Evolutionary conservation across 2,329 filamentous ascomycete species (phyloP).

Genomic region (Tolypocladium endophyticum): DNA sequence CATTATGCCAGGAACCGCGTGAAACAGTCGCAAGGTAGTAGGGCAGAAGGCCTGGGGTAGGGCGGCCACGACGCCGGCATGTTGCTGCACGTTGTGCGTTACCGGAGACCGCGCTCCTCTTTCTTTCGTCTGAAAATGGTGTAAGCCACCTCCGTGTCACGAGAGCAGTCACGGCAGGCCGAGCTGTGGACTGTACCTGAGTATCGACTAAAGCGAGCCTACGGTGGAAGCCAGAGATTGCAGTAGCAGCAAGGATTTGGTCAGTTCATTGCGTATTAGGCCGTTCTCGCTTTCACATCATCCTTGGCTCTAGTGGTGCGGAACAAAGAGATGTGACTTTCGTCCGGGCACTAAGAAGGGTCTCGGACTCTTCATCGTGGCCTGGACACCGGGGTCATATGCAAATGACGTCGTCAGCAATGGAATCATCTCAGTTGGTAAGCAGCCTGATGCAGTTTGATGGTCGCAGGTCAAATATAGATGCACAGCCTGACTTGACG

Average conservation of each 20-base stretch:
- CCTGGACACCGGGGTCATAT: not conserved
- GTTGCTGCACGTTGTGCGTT: not conserved
- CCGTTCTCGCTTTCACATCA: not conserved
- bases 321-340: not conserved
- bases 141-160: not conserved
- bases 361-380: not conserved
- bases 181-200: not conserved
- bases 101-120: not conserved
- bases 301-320: not conserved
- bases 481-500: not conserved
- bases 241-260: not conserved
- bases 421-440: not conserved
- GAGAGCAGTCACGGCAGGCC: not conserved
- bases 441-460: not conserved
- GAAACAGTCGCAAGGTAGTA: conserved; percentile 3
- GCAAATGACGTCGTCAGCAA: not conserved
- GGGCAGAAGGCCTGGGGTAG: conserved; percentile 2
- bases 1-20: conserved; percentile 4
- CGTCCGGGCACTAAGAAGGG: not conserved
- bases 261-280: not conserved
- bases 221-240: not conserved
- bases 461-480: not conserved
- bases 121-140: not conserved
- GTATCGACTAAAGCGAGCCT: no score
- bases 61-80: conserved; percentile 1